Evolutionary conservation across 1,284 basidiomycete species (phyloP).

Genomic region (Ceratobasidium sp.): DNA sequence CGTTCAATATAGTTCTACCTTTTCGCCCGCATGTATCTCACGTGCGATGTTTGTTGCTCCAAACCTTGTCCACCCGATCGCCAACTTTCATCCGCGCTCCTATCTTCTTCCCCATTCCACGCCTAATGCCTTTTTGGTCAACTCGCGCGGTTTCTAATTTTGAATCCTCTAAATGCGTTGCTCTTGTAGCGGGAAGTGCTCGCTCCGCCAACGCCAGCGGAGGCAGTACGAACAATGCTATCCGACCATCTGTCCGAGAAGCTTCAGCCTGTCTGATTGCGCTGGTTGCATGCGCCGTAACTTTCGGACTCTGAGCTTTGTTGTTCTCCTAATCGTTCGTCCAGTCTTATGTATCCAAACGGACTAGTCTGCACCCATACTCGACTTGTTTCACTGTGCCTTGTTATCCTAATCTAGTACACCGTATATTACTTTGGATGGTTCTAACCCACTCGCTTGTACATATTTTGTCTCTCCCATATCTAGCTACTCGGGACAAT

Average conservation of each 20-base stretch:
- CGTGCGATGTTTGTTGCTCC: too few relatives aligned
- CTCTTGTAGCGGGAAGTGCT: conserved; percentile 19
- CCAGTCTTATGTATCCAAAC: background rate
- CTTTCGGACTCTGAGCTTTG: background rate
- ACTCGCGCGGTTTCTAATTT: background rate
- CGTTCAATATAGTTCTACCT: background rate
- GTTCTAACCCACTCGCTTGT: background rate
- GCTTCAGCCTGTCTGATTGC: conserved; percentile 1
- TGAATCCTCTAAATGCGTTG: background rate
- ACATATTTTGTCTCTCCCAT: background rate
- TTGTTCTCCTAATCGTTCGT: background rate
- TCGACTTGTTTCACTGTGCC: conserved; percentile 18
- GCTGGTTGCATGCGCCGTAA: background rate
- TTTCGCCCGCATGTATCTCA: background rate
- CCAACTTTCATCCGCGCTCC: too few relatives aligned
- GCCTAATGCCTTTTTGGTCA: too few relatives aligned
- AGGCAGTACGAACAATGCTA: conserved; percentile 8
- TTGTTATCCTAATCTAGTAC: conserved; percentile 26
- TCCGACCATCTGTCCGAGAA: background rate
- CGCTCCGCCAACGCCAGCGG: conserved; percentile 36
- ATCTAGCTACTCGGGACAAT: conserved; percentile 27
- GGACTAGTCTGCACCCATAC: too few relatives aligned
- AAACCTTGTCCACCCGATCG: too few relatives aligned
- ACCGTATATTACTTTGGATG: conserved; percentile 8
- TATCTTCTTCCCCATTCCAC: background rate